Base-by-base conservation (phyloP, 495 filamentous ascomycete species). In the Parathielavia hyrcaniae region DNA sequence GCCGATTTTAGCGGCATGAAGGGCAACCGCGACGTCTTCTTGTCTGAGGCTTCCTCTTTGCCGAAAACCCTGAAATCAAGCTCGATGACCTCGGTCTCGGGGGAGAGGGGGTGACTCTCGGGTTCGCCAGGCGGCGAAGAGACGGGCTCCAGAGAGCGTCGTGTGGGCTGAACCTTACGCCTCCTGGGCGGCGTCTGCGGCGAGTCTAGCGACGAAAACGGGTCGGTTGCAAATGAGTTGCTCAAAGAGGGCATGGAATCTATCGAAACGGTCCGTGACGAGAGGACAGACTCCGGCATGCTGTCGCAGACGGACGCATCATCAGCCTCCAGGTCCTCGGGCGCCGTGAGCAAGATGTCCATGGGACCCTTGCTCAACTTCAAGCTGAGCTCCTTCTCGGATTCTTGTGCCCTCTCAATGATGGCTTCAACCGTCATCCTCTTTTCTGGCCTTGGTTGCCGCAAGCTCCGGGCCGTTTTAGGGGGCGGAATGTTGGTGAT, bases 401-500 rank as follows among this genome's bases (percentile, higher is more conserved):
- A 75, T 19, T 76, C 75, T 20, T 73, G 70, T 23, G 77, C 75
- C 45, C 73, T 71, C 58, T 72, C 69, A 13, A 81, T 70, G 39
- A 80, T 78, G 34, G 74, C 71, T 50, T 79, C 77, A 10, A 79
- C 73, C n/a, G 75, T 77, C 72, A 79, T 66, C 41, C 71, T 63
- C 60, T 71, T 73, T 39, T 71, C 69, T 11, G 41, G 41, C 49
- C 55, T 65, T 22, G 58, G 53, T 30, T 64, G 59, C 14, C 67
- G 61, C 49, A 62, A 16, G 55, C 65, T 63, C 59, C 67, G 60
- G 17, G 63, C 53, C 17, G 62, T 57, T 53, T 49, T 76, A 19
- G 73, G 79, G 4, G 73, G 75, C 4, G 82, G 82, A 57, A 85
- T 85, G 57, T 71, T 76, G 50, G 82, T 85, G 53, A 81, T 67